Evolutionary conservation across 495 filamentous ascomycete species (phyloP).

Genomic region (Pyronema domesticum): DNA sequence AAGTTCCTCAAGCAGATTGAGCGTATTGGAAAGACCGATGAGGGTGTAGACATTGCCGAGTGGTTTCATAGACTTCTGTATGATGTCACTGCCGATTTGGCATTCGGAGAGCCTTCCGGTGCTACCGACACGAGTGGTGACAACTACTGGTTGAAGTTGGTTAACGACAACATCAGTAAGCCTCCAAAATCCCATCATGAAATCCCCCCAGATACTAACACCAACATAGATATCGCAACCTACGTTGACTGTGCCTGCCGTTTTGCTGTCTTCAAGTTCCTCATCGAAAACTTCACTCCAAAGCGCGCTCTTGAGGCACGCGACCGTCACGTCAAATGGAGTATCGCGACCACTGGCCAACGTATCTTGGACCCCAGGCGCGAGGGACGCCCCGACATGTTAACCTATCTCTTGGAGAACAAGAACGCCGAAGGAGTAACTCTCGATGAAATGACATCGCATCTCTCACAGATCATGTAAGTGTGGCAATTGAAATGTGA

Average conservation of each 20-base stretch:
- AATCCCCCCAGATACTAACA: background rate
- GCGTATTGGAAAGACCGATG: background rate
- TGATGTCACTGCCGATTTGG: constrained; percentile 39
- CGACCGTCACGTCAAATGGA: background rate
- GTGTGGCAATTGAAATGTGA: no score
- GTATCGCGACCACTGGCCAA: background rate
- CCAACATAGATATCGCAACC: background rate
- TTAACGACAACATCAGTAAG: background rate
- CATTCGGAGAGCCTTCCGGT: constrained; percentile 26
- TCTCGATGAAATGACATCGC: background rate
- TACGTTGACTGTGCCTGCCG: background rate
- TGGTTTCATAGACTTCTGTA: constrained; percentile 42
- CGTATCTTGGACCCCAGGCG: background rate
- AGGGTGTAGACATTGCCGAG: constrained; percentile 21
- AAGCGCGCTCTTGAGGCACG: background rate
- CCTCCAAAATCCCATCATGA: background rate
- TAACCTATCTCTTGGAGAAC: background rate
- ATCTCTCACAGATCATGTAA: background rate
- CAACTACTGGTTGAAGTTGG: background rate
- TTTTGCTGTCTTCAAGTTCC: background rate
- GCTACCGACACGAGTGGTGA: background rate
- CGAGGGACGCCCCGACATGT: background rate
- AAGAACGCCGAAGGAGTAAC: background rate
- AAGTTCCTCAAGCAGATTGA: background rate
- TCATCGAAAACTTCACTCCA: background rate